Evolutionary conservation across 2,329 filamentous ascomycete genomes (phyloP), one percentile per base, ranked within the genome.

Genomic region (Sarocladium kiliense): DNA sequence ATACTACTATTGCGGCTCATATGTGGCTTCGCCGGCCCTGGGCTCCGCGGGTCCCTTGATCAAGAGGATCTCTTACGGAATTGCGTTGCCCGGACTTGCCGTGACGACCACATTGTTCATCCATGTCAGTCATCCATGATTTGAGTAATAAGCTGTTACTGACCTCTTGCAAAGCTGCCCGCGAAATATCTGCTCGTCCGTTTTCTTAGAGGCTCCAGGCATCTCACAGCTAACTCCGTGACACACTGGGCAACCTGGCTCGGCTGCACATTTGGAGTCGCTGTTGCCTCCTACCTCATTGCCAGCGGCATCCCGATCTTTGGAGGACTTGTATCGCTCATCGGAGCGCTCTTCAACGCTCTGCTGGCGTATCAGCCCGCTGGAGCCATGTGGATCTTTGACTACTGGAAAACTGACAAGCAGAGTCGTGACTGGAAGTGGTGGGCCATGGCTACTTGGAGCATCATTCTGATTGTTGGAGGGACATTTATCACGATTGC

Each of bases 1-100:
- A 2, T 78, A 77, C 63, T 71, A 70, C 53, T 77, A 66, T 58
- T 76, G 73, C 57, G 75, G 76, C 0, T 72, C 71, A 0, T 76
- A 70, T 55, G 73, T 78, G 3, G 70, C 74, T 0, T 76, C 73
- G 0, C 76, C 75, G 0, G 73, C 75, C 1, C 67, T 78, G 1
- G 76, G 74, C 1, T 75, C 72, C 19, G 75, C 74, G 1, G 75
- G 75, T 1, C 6, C 49, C 0, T 54, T 62, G 0, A 65, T 75
- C 55, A 77, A 77, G 64, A 77, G 72, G 57, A 63, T 76, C 10
- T 66, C 65, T 51, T 78, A 78, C 51, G 75, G 73, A 1, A 54
- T 68, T 5, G 64, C 65, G 12, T 54, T 68, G 0, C 65, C 65
- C 1, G 66, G 66, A 6, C 57, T 68, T 10, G 54, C 66, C 11